Evolutionary conservation across 345 rosid species (phyloP), one percentile per base, ranked within the genome.

Genomic region (Excoecaria agallocha): DNA sequence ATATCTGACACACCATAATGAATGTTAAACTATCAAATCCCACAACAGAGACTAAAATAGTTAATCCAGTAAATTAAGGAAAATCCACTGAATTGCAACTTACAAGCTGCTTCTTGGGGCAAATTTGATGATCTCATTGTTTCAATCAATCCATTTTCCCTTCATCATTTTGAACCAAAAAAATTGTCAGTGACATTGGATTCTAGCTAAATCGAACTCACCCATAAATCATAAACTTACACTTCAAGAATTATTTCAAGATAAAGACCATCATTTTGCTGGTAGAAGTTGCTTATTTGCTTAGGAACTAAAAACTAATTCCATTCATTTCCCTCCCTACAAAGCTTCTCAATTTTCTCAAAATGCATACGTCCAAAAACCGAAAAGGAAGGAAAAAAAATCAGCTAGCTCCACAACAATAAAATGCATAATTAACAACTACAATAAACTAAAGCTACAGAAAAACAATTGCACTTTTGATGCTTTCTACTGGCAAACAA

Each of bases 101-200:
- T 85, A 94, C 97, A 84, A 77, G 91, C 89, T 78, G 87, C 81
- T 58, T 86, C 85, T 71, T 81, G 70, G 0, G 98, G 81, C n/a
- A 92, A 62, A 55, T 37, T 64, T 71, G 85, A 74, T 75, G 81
- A 77, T 73, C 78, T 85, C 82, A 89, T 71, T 61, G 84, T 83
- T 68, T 79, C 89, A 19, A 78, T 74, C 68, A 90, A 76, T 61
- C 82, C 80, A 70, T 83, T 84, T 85, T 91, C 98, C 86, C 98
- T 92, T 74, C 75, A 84, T 49, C 75, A 85, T 58, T 49, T 73
- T 61, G 61, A 82, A 78, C 75, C 69, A 76, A 79, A 58, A 56
- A 49, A 6, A 22, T 5, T 48, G 58, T 80, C 52, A 82, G 74
- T 45, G 46, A 72, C 52, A 76, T 60, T 35, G 48, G 71, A 69